Evolutionary conservation across 192 early-diverging fungal species (phyloP), one percentile per base, ranked within the genome.

Genomic region (Podila epigama): DNA sequence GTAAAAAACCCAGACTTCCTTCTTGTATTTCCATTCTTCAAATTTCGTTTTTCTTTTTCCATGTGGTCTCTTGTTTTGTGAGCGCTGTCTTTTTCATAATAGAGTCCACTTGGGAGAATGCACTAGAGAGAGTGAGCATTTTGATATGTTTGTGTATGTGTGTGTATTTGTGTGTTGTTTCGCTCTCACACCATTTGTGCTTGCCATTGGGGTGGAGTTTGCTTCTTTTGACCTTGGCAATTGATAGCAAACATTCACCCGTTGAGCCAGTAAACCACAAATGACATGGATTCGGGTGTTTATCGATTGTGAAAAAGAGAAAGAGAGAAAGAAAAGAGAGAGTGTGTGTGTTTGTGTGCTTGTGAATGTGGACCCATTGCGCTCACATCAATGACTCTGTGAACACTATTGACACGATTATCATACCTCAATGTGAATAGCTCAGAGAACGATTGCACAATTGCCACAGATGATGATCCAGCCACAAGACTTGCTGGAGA

Each of bases 381-480:
- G n/a, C n/a, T n/a, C n/a, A n/a, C n/a, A n/a, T n/a, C n/a, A n/a
- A n/a, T 55, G 10, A 6, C 56, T 51, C 32, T 50, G 41, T 34
- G 35, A 11, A 40, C 1, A 51, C 35, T 13, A 18, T 20, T 35
- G 48, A 18, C 25, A 44, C 41, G 16, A 4, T 44, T 36, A 29
- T 31, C 28, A 12, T 54, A 42, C 56, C 32, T 36, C 31, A n/a
- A n/a, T n/a, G n/a, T n/a, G n/a, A n/a, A n/a, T 66, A 77, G 73
- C 73, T 8, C 73, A 77, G 33, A 63, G 55, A 27, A 77, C 73
- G 8, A 77, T 77, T 29, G 73, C 73, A 10, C 73, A 77, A n/a
- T 68, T 77, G 31, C 73, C 73, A 2, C 60, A 63, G 28, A 77
- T 77, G 73, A 77, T 77, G 73, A 68, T 77, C 18, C 66, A 68